A percentile compares a stretch with the other conserved stretches of the same genome.
phyloP scores from a whole-genome alignment of 306 rosid species.

The Pachyrhizus erosus region DNA sequence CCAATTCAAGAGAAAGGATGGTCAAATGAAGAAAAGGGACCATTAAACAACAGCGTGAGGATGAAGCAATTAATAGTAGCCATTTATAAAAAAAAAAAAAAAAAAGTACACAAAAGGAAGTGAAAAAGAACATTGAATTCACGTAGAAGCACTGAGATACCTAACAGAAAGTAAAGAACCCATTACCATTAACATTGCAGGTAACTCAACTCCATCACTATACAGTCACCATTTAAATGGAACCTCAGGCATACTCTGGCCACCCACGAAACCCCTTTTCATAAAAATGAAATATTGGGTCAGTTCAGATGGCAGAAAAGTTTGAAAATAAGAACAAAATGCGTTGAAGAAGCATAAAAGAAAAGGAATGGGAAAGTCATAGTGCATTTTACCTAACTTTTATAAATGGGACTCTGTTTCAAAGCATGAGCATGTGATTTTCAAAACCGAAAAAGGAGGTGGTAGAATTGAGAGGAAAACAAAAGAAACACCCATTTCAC shows the following conservation, averaged over 20 bases:
- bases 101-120: conserved; percentile 16
- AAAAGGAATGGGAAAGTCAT: neutral
- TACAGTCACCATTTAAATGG: conserved; percentile 1
- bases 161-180: conserved; percentile 26
- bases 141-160: conserved; percentile 39
- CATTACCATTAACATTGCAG: neutral
- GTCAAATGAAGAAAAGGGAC: conserved; percentile 43
- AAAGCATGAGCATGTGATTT: conserved; percentile 7
- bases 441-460: conserved; percentile 24
- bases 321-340: conserved; percentile 11
- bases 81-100: conserved; percentile 11
- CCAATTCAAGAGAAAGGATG: conserved; percentile 10
- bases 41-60: conserved; percentile 52
- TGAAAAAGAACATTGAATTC: conserved; percentile 36
- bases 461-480: conserved; percentile 32
- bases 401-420: conserved; percentile 10
- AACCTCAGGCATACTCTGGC: neutral
- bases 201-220: neutral
- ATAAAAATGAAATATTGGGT: conserved; percentile 32
- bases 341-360: conserved; percentile 25
- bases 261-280: conserved; percentile 6
- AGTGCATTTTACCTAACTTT: conserved; percentile 36
- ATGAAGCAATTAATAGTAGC: conserved; percentile 50
- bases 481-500: conserved; percentile 23
- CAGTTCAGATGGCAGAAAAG: conserved; percentile 15